A percentile compares a stretch with the other conserved stretches of the same genome.
phyloP scores from a whole-genome alignment of 441 rosid genomes.

The Daphne laureola region DNA sequence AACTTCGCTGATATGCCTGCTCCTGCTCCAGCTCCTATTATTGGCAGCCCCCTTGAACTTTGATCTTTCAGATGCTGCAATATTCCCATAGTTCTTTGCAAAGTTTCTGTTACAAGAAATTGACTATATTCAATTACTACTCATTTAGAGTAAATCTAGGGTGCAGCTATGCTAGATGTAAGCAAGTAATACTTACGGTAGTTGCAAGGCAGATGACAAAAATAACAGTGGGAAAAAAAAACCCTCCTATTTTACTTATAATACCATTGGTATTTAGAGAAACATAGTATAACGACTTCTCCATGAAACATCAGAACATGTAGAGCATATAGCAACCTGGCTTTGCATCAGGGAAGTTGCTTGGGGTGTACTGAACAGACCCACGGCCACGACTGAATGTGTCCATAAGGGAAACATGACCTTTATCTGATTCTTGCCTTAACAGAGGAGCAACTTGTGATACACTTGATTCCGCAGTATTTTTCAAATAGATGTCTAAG shows the following conservation, averaged over 20 bases:
- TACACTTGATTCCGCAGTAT: constrained; percentile 19
- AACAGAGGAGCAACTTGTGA: constrained; percentile 21
- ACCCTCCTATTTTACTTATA: too few species aligned
- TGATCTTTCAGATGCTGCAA: constrained; percentile 61
- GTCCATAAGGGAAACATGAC: constrained; percentile 14
- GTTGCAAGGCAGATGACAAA: too few species aligned
- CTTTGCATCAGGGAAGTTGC: constrained; percentile 70
- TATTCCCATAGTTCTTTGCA: constrained; percentile 56
- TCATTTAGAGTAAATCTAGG: neutral
- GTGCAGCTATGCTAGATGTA: too few species aligned
- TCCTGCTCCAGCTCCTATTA: constrained; percentile 98
- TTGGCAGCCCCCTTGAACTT: constrained; percentile 60
- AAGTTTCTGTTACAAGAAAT: constrained; percentile 50
- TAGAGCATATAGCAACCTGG: constrained; percentile 43
- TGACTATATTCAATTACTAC: constrained; percentile 12
- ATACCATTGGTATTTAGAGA: too few species aligned
- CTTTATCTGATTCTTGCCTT: constrained; percentile 22
- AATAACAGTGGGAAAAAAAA: too few species aligned
- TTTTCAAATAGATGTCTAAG: constrained; percentile 45
- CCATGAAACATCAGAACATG: constrained; percentile 1
- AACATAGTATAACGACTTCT: neutral
- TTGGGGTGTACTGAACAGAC: constrained; percentile 46
- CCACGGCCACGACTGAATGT: constrained; percentile 28
- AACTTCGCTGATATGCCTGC: constrained; percentile 97
- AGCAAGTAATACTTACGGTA: too few species aligned